Evolutionary conservation across 2,329 filamentous ascomycete genomes (phyloP).

Genomic region (Pyrenophora seminiperda): DNA sequence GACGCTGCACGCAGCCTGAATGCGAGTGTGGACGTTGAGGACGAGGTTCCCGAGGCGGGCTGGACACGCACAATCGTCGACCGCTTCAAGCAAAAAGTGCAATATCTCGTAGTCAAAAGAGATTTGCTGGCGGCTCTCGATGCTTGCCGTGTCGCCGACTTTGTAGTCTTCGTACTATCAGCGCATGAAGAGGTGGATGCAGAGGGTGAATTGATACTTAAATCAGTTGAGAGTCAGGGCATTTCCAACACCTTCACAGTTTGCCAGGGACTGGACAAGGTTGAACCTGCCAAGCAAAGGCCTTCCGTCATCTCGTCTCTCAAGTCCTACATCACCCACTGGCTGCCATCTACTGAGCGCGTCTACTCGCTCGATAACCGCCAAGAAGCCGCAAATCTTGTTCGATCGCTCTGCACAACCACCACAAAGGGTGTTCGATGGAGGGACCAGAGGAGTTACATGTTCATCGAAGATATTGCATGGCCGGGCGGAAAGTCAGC

Average conservation of each 20-base stretch:
- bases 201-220: conserved; percentile 81
- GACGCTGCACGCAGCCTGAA: conserved; percentile 74
- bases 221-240: conserved; percentile 89
- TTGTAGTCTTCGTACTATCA: conserved; percentile 84
- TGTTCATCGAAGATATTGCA: conserved; percentile 81
- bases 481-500: conserved; percentile 63
- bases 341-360: conserved; percentile 90
- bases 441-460: conserved; percentile 95
- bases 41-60: conserved; percentile 64
- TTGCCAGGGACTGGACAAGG: conserved; percentile 76
- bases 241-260: conserved; percentile 89
- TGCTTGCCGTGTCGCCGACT: conserved; percentile 86
- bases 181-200: conserved; percentile 82
- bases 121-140: conserved; percentile 81
- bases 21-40: conserved; percentile 76
- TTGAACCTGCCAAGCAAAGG: conserved; percentile 80
- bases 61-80: conserved; percentile 73
- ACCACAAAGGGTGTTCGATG: conserved; percentile 93
- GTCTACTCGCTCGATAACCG: conserved; percentile 85
- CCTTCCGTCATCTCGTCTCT: conserved; percentile 78
- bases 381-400: conserved; percentile 88
- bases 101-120: conserved; percentile 76
- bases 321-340: conserved; percentile 91
- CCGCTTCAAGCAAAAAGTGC: conserved; percentile 91
- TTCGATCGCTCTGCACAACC: conserved; percentile 88